Percentiles rank a stretch among this genome's conserved stretches.
Evolutionary conservation across 2,329 filamentous ascomycete genomes (phyloP).

Genomic region (Arthrinium phaeospermum): DNA sequence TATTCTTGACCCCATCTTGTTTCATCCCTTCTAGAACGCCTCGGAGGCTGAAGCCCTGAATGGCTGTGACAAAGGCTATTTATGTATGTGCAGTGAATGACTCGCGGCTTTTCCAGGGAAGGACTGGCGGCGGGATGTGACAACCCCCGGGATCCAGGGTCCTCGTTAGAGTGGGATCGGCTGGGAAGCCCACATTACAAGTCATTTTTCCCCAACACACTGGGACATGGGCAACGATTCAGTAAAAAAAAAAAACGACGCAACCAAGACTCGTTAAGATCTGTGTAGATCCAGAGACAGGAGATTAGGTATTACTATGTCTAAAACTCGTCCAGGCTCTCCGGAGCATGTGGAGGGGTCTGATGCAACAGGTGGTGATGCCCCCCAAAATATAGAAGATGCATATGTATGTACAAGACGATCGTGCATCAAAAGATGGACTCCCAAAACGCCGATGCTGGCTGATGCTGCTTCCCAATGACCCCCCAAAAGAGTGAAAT

Average conservation of each 20-base stretch:
- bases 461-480: background rate
- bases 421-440: background rate
- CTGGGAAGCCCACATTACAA: background rate
- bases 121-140: background rate
- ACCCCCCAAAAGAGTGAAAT: conserved; percentile 13
- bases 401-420: background rate
- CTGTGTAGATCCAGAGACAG: background rate
- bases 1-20: background rate
- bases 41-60: background rate
- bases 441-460: conserved; percentile 12
- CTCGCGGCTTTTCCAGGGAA: background rate
- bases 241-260: background rate
- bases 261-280: too few relatives aligned
- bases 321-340: background rate
- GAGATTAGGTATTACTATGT: conserved; percentile 4
- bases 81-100: background rate
- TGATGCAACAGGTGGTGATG: background rate
- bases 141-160: background rate
- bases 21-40: background rate
- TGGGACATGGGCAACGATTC: background rate
- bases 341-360: conserved; percentile 2
- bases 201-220: background rate
- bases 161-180: background rate
- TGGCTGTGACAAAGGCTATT: background rate
- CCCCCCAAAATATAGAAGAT: background rate